Evolutionary conservation across 305 asterid genomes (phyloP), one percentile per base, ranked within the genome.

Genomic region (Fraxinus floribunda): DNA sequence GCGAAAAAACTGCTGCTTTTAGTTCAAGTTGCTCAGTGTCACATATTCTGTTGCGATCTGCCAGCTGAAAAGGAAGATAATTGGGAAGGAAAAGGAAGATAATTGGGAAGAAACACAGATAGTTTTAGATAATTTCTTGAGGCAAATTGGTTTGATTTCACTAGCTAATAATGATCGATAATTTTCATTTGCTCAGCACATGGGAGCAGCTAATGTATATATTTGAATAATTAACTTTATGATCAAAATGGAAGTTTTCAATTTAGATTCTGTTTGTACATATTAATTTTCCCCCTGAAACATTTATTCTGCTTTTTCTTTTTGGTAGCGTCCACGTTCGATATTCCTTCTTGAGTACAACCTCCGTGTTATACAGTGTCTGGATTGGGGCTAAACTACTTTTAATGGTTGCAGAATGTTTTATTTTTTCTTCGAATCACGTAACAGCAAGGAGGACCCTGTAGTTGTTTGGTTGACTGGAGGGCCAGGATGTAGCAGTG

Each of bases 401-500:
- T 34, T 76, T 79, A 24, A 32, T 84, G 38, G 44, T 70, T 89
- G 89, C 89, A 96, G 99, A 92, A 89, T 96, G 98, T 96, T 96
- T 81, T 96, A 96, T 89, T 96, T 94, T 81, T 94, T 90, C 95
- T 96, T 96, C 79, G 94, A 96, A 86, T 96, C 99, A n/a, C 95
- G 97, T 16, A 90, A 89, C 87, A 91, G 94, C 92, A 84, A 88
- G 79, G 85, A 85, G 16, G 97, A 92, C 81, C 99, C 99, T 82
- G 97, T 94, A 84, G 98, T 94, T 81, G 94, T 94, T 88, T 96
- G 99, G 99, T 88, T 96, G 90, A 94, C 98, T 80, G 98, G 99
- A 79, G 99, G 99, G 34, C 99, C 98, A 75, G 99, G 98, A 66
- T 96, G 99, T 89, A 91, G 98, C 89, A 94, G 99, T 85, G 99